phyloP scores from a whole-genome alignment of 805 yeast species.

The Candida awuae region DNA sequence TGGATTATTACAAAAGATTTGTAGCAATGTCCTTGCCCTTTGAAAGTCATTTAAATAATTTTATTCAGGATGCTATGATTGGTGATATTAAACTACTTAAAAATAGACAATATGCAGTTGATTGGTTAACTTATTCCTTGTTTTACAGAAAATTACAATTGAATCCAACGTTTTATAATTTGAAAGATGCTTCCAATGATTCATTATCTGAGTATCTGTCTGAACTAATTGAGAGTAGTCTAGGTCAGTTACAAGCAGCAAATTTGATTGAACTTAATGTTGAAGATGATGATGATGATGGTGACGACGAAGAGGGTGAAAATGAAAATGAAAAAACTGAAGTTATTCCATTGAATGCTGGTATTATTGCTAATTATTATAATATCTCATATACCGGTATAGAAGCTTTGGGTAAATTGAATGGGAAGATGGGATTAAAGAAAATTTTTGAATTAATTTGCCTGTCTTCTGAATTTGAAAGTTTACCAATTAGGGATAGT shows the following conservation, averaged over 20 bases:
- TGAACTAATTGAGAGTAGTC: conserved; percentile 65
- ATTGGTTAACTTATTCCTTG: conserved; percentile 80
- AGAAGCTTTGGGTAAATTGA: conserved; percentile 49
- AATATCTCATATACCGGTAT: conserved; percentile 58
- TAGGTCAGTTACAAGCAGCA: conserved; percentile 54
- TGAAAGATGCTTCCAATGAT: conserved; percentile 49
- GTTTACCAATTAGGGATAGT: conserved; percentile 50
- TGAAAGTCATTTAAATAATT: conserved; percentile 61
- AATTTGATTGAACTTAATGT: conserved; percentile 54
- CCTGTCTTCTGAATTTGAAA: conserved; percentile 65
- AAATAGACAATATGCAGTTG: conserved; percentile 77
- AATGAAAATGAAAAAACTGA: conserved; percentile 33
- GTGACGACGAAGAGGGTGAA: conserved; percentile 24
- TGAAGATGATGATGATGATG: conserved; percentile 24
- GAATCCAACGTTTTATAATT: conserved; percentile 88
- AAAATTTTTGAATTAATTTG: conserved; percentile 59
- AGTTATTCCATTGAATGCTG: conserved; percentile 57
- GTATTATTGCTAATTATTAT: conserved; percentile 70
- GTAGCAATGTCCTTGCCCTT: conserved; percentile 69
- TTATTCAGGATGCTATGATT: conserved; percentile 59
- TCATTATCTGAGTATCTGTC: conserved; percentile 80
- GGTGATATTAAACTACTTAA: conserved; percentile 64
- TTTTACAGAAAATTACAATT: conserved; percentile 72
- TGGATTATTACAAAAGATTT: conserved; percentile 63
- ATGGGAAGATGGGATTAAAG: conserved; percentile 48